Percentiles rank a stretch among this genome's conserved stretches.
Conservation (phyloP, 306 rosid species). For the Adenanthera pavonina region DNA sequence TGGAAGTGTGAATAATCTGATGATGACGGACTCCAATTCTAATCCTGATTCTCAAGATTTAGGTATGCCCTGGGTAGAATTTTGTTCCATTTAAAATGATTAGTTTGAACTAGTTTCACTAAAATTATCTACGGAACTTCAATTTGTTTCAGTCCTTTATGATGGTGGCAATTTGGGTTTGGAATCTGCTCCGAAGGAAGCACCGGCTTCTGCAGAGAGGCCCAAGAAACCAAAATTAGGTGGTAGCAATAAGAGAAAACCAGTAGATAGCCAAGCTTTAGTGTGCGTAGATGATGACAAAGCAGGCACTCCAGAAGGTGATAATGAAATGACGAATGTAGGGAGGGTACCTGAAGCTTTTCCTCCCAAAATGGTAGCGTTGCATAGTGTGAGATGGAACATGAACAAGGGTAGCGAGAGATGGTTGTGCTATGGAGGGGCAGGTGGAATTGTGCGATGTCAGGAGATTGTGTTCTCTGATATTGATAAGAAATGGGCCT, state of each 20-base stretch:
- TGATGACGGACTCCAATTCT: slow-evolving; percentile 39
- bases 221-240: slow-evolving; percentile 45
- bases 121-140: slow-evolving; percentile 29
- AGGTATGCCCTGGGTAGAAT: slow-evolving; percentile 56
- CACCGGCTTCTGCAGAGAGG: slow-evolving; percentile 37
- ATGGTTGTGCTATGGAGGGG: slow-evolving; percentile 95
- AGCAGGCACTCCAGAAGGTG: slow-evolving; percentile 19
- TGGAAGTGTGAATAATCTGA: slow-evolving; percentile 40
- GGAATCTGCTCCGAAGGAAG: slow-evolving; percentile 56
- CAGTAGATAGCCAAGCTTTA: slow-evolving; percentile 35
- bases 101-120: slow-evolving; percentile 3
- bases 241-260: slow-evolving; percentile 45
- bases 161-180: slow-evolving; percentile 40
- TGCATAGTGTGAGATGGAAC: slow-evolving; percentile 93
- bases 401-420: slow-evolving; percentile 89
- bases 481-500: slow-evolving; percentile 58
- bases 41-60: slow-evolving; percentile 47
- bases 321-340: slow-evolving; percentile 33
- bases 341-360: slow-evolving; percentile 50
- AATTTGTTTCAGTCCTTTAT: slow-evolving; percentile 55
- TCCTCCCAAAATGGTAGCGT: slow-evolving; percentile 72
- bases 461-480: slow-evolving; percentile 68
- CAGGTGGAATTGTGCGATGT: slow-evolving; percentile 82
- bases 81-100: not conserved
- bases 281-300: slow-evolving; percentile 48